Evolutionary conservation across 257 asterid genomes (phyloP), one percentile per base, ranked within the genome.

Genomic region (Marsdenia floribunda): DNA sequence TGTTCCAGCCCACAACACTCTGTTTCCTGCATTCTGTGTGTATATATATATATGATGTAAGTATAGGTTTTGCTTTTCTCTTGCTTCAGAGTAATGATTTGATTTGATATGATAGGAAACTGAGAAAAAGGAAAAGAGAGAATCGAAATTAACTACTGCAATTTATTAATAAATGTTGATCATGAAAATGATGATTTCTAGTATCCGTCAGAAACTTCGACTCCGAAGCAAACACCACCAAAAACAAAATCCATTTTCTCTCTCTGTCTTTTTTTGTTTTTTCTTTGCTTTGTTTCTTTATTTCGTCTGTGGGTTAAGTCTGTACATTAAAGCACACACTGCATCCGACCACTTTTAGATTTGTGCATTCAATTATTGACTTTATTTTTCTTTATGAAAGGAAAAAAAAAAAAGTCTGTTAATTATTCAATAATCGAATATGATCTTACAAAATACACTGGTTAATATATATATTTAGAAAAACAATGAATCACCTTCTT

Each of bases 311-410:
- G 78, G 71, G 76, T 79, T 73, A 55, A n/a, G 75, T 76, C 50
- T 77, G 86, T 49, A 54, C 81, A 83, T 72, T 81, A 88, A 90
- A 88, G 92, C 80, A 75, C 60, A 77, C 75, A 52, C 24, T 26
- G 19, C 70, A 60, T 15, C 73, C 19, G 73, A 74, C 83, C 86
- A 79, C 83, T 82, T 78, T 86, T 61, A 81, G 79, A 47, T 83
- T 69, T 75, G 49, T 18, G 73, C 80, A 79, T 85, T 85, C 88
- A 85, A 82, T 87, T 82, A 82, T 86, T 87, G 89, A 79, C 72
- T 66, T 76, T 78, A 66, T 53, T 24, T 42, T 57, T 35, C 33
- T 65, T 44, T 44, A 44, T 7, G 49, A 44, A 44, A 44, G 49
- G 10, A 26, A 44, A 50, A 50, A 50, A 50, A 50, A 64, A 18